A percentile compares a stretch with the other conserved stretches of the same genome.
Evolutionary conservation across 148 eudicot species (phyloP).

Genomic region (Fagopyrum esculentum): DNA sequence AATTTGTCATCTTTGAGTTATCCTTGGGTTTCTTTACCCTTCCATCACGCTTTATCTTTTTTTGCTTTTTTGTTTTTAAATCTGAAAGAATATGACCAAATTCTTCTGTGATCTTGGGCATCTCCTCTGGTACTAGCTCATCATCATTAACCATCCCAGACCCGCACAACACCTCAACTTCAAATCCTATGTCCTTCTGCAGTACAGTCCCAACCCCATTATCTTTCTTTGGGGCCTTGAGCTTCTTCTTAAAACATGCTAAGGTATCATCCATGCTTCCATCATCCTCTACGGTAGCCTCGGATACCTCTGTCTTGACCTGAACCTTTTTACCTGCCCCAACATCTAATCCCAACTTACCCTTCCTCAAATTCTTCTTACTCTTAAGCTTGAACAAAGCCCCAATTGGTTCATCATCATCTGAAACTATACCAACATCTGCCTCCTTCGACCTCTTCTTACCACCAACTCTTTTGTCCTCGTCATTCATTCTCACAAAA

Average conservation of each 20-base stretch:
- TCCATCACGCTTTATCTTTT: constrained; percentile 16
- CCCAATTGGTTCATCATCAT: constrained; percentile 82
- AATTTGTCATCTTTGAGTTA: constrained; percentile 20
- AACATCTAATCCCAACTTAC: constrained; percentile 38
- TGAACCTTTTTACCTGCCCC: constrained; percentile 29
- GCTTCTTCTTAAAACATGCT: constrained; percentile 81
- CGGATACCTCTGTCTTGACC: constrained; percentile 23
- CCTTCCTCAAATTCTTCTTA: constrained; percentile 45
- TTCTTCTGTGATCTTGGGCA: constrained; percentile 6
- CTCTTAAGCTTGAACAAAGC: constrained; percentile 58
- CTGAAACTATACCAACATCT: constrained; percentile 45
- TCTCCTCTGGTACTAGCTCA: constrained; percentile 19
- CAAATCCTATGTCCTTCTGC: constrained; percentile 20
- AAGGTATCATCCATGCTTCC: constrained; percentile 91
- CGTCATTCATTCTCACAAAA: constrained; percentile 57
- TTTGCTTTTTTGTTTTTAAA: not conserved
- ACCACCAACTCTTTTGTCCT: constrained; percentile 35
- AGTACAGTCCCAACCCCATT: constrained; percentile 21
- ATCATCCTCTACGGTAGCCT: constrained; percentile 34
- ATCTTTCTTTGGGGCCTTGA: constrained; percentile 79
- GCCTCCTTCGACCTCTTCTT: constrained; percentile 51
- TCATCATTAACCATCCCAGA: constrained; percentile 19
- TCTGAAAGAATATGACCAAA: constrained; percentile 10
- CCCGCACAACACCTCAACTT: constrained; percentile 23
- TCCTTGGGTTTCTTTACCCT: constrained; percentile 27